These are phyloP conservation scores for Backusella mclennaniae DNA, from an alignment of 192 early-diverging fungal genomes.

Conservation along the genomic window DNA sequence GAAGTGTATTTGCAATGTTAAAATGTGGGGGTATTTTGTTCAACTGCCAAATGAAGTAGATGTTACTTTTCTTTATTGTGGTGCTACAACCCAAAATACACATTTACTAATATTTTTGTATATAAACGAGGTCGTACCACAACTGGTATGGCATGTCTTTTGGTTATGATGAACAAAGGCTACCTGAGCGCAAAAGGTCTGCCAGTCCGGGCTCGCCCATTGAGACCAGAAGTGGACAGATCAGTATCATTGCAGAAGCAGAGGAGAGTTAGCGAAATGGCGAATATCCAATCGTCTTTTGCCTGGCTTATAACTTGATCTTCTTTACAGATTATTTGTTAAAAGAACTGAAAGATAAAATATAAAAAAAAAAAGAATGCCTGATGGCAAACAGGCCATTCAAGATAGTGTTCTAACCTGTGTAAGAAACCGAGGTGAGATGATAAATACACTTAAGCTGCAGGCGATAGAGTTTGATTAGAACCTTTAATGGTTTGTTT, in stretches of 20 bases:
- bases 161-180: constrained; percentile 47
- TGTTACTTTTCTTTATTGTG: background rate
- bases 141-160: constrained; percentile 53
- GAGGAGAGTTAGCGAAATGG: constrained; percentile 32
- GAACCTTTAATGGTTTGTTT: background rate
- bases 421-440: constrained; percentile 51
- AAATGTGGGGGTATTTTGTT: constrained; percentile 45
- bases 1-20: constrained; percentile 34
- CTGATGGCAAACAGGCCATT: constrained; percentile 4
- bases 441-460: constrained; percentile 42
- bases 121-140: constrained; percentile 55
- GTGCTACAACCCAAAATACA: background rate
- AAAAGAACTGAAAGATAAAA: constrained; percentile 36
- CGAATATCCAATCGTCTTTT: constrained; percentile 57
- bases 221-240: background rate
- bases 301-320: constrained; percentile 61
- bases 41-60: constrained; percentile 65
- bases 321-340: constrained; percentile 61
- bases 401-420: constrained; percentile 42
- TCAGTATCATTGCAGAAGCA: background rate
- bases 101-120: background rate
- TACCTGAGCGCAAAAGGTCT: background rate
- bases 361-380: background rate
- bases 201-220: background rate
- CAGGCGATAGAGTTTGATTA: constrained; percentile 22